Conservation (phyloP, 495 filamentous ascomycete species). For the Neurospora africana region DNA sequence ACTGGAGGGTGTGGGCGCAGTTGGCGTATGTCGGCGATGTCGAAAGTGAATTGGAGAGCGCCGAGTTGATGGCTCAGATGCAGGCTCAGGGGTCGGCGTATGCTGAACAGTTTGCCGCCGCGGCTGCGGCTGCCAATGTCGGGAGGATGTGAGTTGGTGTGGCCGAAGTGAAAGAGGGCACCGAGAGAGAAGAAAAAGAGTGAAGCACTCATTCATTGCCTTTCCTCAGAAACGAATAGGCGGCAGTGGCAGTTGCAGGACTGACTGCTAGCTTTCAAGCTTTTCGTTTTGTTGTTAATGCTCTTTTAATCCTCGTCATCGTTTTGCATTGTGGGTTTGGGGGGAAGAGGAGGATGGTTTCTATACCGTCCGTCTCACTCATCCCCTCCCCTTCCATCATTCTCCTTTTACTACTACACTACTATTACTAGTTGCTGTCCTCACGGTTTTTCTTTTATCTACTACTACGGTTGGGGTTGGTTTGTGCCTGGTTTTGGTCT, state of each 20-base stretch:
- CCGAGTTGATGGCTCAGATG: neutral
- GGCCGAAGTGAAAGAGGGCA: neutral
- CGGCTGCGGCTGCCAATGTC: neutral
- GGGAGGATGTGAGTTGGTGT: neutral
- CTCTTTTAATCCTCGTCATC: neutral
- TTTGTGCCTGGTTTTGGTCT: neutral
- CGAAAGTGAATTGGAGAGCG: conserved; percentile 9
- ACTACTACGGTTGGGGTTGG: neutral
- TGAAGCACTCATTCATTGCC: neutral
- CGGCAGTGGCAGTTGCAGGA: neutral
- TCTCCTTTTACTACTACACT: neutral
- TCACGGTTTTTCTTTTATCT: neutral
- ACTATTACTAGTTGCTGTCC: neutral
- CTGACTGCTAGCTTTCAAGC: neutral
- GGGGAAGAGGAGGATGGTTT: neutral
- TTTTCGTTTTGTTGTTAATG: neutral
- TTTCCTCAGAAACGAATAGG: neutral
- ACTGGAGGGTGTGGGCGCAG: conserved; percentile 81
- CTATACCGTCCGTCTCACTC: neutral
- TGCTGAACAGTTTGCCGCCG: neutral
- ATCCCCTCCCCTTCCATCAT: neutral
- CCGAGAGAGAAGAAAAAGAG: neutral
- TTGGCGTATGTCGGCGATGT: conserved; percentile 46
- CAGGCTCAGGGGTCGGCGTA: neutral
- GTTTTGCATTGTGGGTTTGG: neutral